Base-by-base conservation (phyloP, 208 protist species). In the Spongospora subterranea region DNA sequence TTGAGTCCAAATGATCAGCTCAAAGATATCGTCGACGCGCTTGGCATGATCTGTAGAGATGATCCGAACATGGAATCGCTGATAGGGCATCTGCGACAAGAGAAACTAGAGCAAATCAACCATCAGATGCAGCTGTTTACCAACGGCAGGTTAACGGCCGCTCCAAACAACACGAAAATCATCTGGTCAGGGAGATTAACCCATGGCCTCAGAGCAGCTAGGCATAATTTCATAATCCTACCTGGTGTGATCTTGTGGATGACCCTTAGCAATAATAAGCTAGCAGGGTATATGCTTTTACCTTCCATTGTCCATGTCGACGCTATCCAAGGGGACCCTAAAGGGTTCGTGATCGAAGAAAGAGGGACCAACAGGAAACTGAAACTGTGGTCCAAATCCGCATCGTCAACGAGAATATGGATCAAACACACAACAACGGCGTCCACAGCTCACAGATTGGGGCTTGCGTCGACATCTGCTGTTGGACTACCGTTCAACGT, bases 401-500 rank as follows among this genome's bases (percentile, higher is more conserved):
- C n/a, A 43, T 82, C 71, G 71, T 45, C 71, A 43, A 82, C 71
- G 35, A 6, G 71, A 82, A 82, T 35, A 6, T 82, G 71, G 71
- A 43, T 43, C n/a, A 43, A 13, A 13, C 6, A 45, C 6, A 6
- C 35, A 82, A 6, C 6, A n/a, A 6, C 17, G 40, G 71, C 71
- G 17, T 6, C 50, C 71, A n/a, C 40, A 6, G 71, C 71, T n/a
- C 35, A 82, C 35, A 6, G 71, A 6, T 29, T 82, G 71, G 17
- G 11, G 17, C n/a, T n/a, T 35, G 17, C 11, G 17, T 6, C 11
- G 17, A n/a, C 6, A 20, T 39, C 71, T 20, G 6, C 35, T n/a
- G 71, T 82, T 13, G 71, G 71, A 6, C 6, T 82, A n/a, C 71
- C 71, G 17, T 82, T 82, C 71, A 82, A 82, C 71, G 71, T 82